Base-by-base conservation (phyloP, 2,329 filamentous ascomycete genomes). In the Trichoderma sp. region DNA sequence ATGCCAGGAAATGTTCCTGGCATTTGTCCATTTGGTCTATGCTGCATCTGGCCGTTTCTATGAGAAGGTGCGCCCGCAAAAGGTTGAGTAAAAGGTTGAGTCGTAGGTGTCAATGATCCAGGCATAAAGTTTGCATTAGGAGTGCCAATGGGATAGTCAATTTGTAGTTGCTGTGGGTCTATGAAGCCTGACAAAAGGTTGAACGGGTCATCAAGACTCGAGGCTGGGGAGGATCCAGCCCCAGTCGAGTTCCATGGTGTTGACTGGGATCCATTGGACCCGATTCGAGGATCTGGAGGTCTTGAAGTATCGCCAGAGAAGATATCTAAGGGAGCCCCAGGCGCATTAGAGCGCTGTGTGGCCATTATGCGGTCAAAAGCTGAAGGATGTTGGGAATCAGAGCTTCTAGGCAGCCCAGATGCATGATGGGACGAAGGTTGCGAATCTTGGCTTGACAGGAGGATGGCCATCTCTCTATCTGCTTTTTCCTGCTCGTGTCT, bases 401-500 rank as follows among this genome's bases (percentile, higher is more conserved):
- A 66, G 10, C 26, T 37, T 51, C 16, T 24, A 28, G 14, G 28
- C 10, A 64, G 37, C 1, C 60, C 43, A 28, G 60, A 61, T 10
- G 43, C n/a, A 4, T 5, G 32, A 13, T n/a, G 60, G n/a, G 56
- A 49, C 4, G 46, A 56, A 52, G 65, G 16, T 16, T 63, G 34
- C 21, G 24, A 59, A 16, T 24, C 72, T 65, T 76, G 75, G 10
- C 72, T 75, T 2, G 72, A 76, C 26, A 79, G 73, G 26, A 71
- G 68, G 39, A 68, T 61, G 11, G 79, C 79, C 66, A 77, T 63
- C n/a, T 75, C 68, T 5, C 67, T 71, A 55, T 80, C 79, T 59
- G 28, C 59, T 6, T 67, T 71, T 69, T 77, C 74, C 52, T 79
- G 76, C 11, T 73, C 68, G 13, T 76, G 71, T 59, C 78, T 79